A percentile compares a stretch with the other conserved stretches of the same genome.
Conservation (phyloP, 148 eudicot species). For the Vaccinium corymbosum region DNA sequence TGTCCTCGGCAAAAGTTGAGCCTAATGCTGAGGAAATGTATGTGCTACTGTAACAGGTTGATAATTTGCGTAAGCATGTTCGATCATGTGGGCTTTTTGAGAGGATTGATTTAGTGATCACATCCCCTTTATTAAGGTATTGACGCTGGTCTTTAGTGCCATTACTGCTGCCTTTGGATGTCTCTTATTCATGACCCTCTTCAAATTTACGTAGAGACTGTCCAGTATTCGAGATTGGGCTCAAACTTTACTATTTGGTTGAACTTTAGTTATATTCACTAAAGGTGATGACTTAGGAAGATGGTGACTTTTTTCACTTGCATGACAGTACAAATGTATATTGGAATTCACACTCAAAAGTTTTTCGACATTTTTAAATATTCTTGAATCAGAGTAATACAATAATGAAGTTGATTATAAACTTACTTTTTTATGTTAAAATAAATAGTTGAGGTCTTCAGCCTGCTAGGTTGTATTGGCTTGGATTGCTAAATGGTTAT, state of each 20-base stretch:
- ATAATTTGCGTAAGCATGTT: slow-evolving; percentile 79
- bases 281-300: neutral
- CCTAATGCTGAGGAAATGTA: slow-evolving; percentile 7
- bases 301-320: slow-evolving; percentile 6
- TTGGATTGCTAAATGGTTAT: neutral
- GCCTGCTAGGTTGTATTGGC: neutral
- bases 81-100: slow-evolving; percentile 64
- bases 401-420: neutral
- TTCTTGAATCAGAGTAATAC: neutral
- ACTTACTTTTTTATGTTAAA: slow-evolving; percentile 1
- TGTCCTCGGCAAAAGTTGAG: neutral
- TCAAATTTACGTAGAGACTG: neutral
- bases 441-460: neutral
- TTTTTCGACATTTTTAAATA: neutral
- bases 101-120: slow-evolving; percentile 72
- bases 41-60: slow-evolving; percentile 55
- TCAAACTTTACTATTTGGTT: neutral
- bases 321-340: neutral
- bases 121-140: slow-evolving; percentile 87
- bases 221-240: neutral
- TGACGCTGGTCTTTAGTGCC: slow-evolving; percentile 11
- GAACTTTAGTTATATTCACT: neutral
- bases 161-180: neutral
- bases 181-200: slow-evolving; percentile 1
- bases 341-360: neutral